Base-by-base conservation (phyloP, 768 basidiomycete species). In the Termitomyces sp. region DNA sequence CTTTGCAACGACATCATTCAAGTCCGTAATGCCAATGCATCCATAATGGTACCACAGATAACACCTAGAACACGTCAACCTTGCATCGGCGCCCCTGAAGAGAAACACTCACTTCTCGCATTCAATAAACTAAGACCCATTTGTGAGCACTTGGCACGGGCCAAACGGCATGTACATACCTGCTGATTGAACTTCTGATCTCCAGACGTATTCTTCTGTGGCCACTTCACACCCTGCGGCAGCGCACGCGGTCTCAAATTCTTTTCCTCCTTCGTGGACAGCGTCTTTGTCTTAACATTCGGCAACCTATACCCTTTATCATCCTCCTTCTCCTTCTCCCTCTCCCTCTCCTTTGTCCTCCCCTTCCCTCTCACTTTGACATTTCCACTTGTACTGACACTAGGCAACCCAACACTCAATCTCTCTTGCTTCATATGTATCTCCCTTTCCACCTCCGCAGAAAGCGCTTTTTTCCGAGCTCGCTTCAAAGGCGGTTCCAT, bases 11-110 rank as follows among this genome's bases (percentile, higher is more conserved):
- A 64, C 55, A 59, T 83, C 80, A 0, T 63, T 66, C 2, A 66
- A 45, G 13, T 49, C 55, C n/a, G 18, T 48, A 40, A 82, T 67
- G 16, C 75, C 80, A 28, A 76, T 75, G 56, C 82, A 83, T 6
- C 78, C 82, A 55, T 76, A 79, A 55, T 83, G 82, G 56, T 78
- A 82, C 82, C 81, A 81, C 55, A 60, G 48, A 2, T 70, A 66
- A 54, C 78, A 80, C 6, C 78, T 80, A 32, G 3, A 26, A 4
- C 40, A 43, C 18, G 10, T 50, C 52, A 54, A 33, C n/a, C 9
- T 20, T 14, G 8, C 5, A 36, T 6, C 22, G n/a, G 14, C 14
- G 20, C 8, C 13, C 7, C 35, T 12, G 42, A 38, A 33, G 14
- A 28, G 33, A 46, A 44, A 35, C 14, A 58, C 60, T 7, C 46